These are phyloP conservation scores for Leucoagaricus sp. DNA, from an alignment of 1,284 basidiomycete species.

Conservation along the genomic window DNA sequence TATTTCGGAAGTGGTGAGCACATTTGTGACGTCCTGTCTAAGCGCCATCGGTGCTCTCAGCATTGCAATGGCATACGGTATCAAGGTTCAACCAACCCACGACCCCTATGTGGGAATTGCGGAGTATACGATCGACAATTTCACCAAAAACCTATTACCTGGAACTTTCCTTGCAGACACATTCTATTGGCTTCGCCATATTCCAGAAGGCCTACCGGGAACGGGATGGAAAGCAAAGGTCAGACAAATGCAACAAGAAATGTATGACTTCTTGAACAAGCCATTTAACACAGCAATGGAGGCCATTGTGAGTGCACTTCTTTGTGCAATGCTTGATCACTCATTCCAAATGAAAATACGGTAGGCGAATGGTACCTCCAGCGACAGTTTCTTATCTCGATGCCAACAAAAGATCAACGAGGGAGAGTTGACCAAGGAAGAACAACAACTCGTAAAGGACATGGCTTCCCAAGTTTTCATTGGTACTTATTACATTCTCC, in stretches of 20 bases:
- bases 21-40: slow-evolving; percentile 1
- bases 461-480: slow-evolving; percentile 25
- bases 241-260: slow-evolving; percentile 20
- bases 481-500: slow-evolving; percentile 18
- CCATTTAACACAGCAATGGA: slow-evolving; percentile 23
- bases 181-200: slow-evolving; percentile 36
- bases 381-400: slow-evolving; percentile 19
- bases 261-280: slow-evolving; percentile 29
- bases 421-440: slow-evolving; percentile 11
- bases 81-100: slow-evolving; percentile 20
- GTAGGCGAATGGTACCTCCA: slow-evolving; percentile 4
- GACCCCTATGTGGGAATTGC: slow-evolving; percentile 23
- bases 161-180: slow-evolving; percentile 42
- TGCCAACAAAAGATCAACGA: slow-evolving; percentile 18
- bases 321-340: background rate
- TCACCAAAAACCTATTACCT: slow-evolving; percentile 34
- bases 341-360: no score
- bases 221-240: slow-evolving; percentile 44
- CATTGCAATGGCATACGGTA: slow-evolving; percentile 24
- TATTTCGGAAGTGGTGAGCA: background rate
- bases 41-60: slow-evolving; percentile 21
- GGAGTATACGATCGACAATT: slow-evolving; percentile 33
- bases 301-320: slow-evolving; percentile 23
- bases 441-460: slow-evolving; percentile 24
- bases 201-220: slow-evolving; percentile 52